These are phyloP conservation scores for Panellus pusillus DNA, from an alignment of 768 basidiomycete species.

Conservation along the genomic window DNA sequence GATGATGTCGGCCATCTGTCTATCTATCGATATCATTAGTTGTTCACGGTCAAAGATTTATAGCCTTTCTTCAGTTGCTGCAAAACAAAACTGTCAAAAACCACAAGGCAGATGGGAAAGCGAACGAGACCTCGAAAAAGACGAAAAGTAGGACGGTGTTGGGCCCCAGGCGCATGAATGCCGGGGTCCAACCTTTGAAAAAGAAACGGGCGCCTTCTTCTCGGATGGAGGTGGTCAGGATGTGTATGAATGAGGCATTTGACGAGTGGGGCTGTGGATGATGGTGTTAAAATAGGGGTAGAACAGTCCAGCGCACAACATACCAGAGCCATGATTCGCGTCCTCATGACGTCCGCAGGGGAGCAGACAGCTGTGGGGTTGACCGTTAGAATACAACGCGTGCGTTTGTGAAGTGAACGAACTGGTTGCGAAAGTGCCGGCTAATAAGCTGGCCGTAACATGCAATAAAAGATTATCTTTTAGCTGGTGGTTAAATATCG, in stretches of 20 bases:
- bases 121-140: slow-evolving; percentile 65
- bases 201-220: slow-evolving; percentile 77
- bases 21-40: neutral
- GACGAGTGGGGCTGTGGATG: slow-evolving; percentile 42
- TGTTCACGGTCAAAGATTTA: slow-evolving; percentile 28
- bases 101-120: neutral
- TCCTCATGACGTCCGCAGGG: slow-evolving; percentile 74
- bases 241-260: slow-evolving; percentile 45
- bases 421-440: slow-evolving; percentile 82
- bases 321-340: slow-evolving; percentile 77
- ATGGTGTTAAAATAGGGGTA: too few species aligned
- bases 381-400: neutral
- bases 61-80: slow-evolving; percentile 76
- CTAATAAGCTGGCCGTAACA: slow-evolving; percentile 61
- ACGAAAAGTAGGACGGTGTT: slow-evolving; percentile 86
- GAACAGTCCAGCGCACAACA: slow-evolving; percentile 21
- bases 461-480: slow-evolving; percentile 69
- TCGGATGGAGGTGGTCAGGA: slow-evolving; percentile 59
- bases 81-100: neutral
- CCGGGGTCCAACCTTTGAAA: slow-evolving; percentile 89
- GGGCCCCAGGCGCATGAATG: slow-evolving; percentile 80
- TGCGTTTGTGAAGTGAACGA: slow-evolving; percentile 24
- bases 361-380: slow-evolving; percentile 66
- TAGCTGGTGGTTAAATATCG: slow-evolving; percentile 59
- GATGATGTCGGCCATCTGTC: too few species aligned